Evolutionary conservation across 2,329 filamentous ascomycete species (phyloP), one percentile per base, ranked within the genome.

Genomic region (Didymellaceae sp.): DNA sequence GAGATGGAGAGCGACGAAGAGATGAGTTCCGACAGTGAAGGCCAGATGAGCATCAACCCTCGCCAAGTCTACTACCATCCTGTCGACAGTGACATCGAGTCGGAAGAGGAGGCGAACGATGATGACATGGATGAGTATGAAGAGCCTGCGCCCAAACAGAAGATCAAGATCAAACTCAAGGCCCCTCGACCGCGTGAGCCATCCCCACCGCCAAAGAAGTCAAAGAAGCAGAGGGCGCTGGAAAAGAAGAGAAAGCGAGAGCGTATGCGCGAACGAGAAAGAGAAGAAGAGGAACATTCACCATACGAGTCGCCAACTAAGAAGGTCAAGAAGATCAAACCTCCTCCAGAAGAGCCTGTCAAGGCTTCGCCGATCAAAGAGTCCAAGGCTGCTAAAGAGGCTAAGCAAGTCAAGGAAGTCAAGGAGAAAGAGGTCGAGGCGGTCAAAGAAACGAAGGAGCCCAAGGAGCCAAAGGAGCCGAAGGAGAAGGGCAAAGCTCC

Each of bases 1-100:
- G 78, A 81, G 49, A 81, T 56, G 74, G 80, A 70, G 49, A 83
- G 79, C 25, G 80, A 83, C 51, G 74, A 67, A 31, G 77, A 65
- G 18, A 59, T 67, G 31, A 65, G 65, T 22, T 71, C 67, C 9
- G 66, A 57, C 21, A 70, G 68, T 31, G 68, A 70, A 40, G 65
- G 61, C 6, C 58, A 65, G 45, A 54, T 57, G 32, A 72, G 66
- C 53, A 58, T 72, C 33, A 69, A 73, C 26, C 69, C 70, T 10
- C 61, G 59, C 25, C 67, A 71, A 38, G 53, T 70, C 2, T 72
- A 68, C 39, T 64, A 72, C 32, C 59, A 62, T 33, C 67, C 65
- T 4, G 43, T 64, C 1, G 59, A 56, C 34, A 66, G 54, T 25
- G 62, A 65, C 2, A 53, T 61, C 16, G 66, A 68, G 20, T 66